A percentile compares a stretch with the other conserved stretches of the same genome.
Evolutionary conservation across 805 yeast genomes (phyloP).

Genomic region (Saccharomycopsis amapae): DNA sequence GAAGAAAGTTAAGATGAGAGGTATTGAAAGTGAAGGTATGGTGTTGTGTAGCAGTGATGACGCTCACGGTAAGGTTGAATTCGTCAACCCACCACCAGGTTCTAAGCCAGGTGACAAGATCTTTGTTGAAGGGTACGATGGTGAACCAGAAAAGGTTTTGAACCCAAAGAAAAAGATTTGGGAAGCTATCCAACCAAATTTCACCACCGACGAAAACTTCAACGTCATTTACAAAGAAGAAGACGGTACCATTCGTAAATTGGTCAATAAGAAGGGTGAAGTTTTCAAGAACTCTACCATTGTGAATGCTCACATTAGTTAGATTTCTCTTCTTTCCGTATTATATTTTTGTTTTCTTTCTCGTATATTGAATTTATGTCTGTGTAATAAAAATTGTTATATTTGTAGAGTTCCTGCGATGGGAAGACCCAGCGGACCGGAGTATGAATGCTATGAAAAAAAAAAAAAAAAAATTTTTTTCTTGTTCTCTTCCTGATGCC

Average conservation of each 20-base stretch:
- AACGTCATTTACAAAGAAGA: conserved; percentile 75
- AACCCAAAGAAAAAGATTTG: conserved; percentile 98
- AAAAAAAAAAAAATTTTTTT: too few species aligned
- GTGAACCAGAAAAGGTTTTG: conserved; percentile 82
- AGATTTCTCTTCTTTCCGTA: too few species aligned
- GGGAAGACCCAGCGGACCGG: too few species aligned
- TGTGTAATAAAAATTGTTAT: too few species aligned
- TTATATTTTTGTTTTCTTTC: too few species aligned
- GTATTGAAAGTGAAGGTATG: conserved; percentile 93
- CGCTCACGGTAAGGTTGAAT: conserved; percentile 69
- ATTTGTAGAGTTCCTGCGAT: too few species aligned
- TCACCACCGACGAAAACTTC: conserved; percentile 68
- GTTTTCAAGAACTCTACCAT: conserved; percentile 65
- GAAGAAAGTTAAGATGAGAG: conserved; percentile 98
- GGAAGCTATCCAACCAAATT: conserved; percentile 90
- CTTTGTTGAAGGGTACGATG: conserved; percentile 86
- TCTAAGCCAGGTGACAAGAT: conserved; percentile 94
- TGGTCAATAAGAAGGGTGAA: conserved; percentile 77
- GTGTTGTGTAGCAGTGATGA: conserved; percentile 81
- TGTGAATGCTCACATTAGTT: conserved; percentile 75
- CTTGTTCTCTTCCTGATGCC: too few species aligned
- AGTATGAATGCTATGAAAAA: too few species aligned
- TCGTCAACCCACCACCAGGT: conserved; percentile 90
- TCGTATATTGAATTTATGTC: too few species aligned
- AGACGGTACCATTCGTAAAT: conserved; percentile 60